Base-by-base conservation (phyloP, 2,329 filamentous ascomycete genomes). In the Ophiobolus disseminans region DNA sequence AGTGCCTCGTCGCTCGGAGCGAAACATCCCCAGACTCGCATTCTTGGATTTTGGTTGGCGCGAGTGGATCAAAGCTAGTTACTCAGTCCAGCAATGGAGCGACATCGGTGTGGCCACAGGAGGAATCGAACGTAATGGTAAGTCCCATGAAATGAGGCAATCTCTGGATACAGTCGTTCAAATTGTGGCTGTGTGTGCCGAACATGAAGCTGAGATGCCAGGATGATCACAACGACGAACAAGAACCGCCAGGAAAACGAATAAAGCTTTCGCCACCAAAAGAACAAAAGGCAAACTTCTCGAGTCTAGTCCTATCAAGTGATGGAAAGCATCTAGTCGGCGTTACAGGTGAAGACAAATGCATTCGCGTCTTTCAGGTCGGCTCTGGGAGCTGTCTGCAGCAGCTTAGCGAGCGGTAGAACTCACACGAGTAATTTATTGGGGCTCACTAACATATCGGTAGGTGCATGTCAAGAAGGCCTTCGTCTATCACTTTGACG, bases 271-370 rank as follows among this genome's bases (percentile, higher is more conserved):
- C 70, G 22, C 58, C 59, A 25, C 57, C 63, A 28, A 43, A 57
- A 49, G 65, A 68, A 20, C 60, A 65, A 21, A 71, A 78, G 50
- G 82, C 87, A 4, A 85, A 87, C 62, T 82, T 97, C 45, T 87
- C 86, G 49, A 83, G 87, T 54, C 69, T 97, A 56, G 78, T 82
- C 17, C 75, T 82, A 21, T 87, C 90, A 0, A 71, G 78, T 11
- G 80, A 89, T 57, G 84, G 86, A 11, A 79, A 82, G 32, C 79
- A 96, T 74, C 71, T 95, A 16, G 77, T 96, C 32, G 89, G 86
- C 17, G 84, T 95, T 22, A 96, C 91, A 7, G 87, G 84, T n/a
- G 90, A 96, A 65, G 94, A 97, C 78, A 99, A 99, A 77, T 86
- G 83, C 40, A 81, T 99, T 31, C 89, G 90, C 71, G 90, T 97